Base-by-base conservation (phyloP, 1,284 basidiomycete species). In the Pseudozyma tsukubaensis region DNA sequence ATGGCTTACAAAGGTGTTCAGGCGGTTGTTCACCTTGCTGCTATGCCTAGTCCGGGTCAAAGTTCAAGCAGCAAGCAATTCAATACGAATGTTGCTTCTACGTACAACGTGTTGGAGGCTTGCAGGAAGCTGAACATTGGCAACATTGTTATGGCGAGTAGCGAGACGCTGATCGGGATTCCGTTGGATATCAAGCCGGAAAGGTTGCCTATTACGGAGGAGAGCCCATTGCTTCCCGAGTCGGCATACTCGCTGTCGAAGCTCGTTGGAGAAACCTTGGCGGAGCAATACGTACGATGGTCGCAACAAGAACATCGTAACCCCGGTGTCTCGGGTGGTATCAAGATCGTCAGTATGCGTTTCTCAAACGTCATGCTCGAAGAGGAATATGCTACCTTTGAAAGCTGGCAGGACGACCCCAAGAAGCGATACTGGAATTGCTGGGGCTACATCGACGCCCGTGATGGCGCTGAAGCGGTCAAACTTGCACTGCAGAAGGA, bases 61-160 rank as follows among this genome's bases (percentile, higher is more conserved):
- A 78, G 80, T 47, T 14, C 43, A 14, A 72, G 80, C 24, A 79
- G 79, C 48, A 78, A 83, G 43, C 79, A 85, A 32, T 85, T 85
- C 77, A 82, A 84, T 45, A 85, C 79, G 51, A 86, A 86, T 56
- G 83, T 83, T 19, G 50, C 66, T 16, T 67, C 75, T 44, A 85
- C 85, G 1, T 86, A 86, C 78, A 85, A 86, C 68, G 81, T 86
- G 47, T 78, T 86, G 50, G 85, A 86, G 72, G 85, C 85, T 1
- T 76, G 78, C 24, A 72, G 85, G n/a, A 85, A 85, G 29, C 44
- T 81, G 2, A 78, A 81, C 2, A 84, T 85, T 65, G 79, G 75
- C 32, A 83, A 85, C 50, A 63, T 85, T 11, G 83, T 85, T 21
- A 68, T 85, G 44, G 85, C 85, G 0, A 83, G 80, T 1, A 83